Evolutionary conservation across 495 filamentous ascomycete genomes (phyloP), one percentile per base, ranked within the genome.

Genomic region (Hypoxylon crocopeplum): DNA sequence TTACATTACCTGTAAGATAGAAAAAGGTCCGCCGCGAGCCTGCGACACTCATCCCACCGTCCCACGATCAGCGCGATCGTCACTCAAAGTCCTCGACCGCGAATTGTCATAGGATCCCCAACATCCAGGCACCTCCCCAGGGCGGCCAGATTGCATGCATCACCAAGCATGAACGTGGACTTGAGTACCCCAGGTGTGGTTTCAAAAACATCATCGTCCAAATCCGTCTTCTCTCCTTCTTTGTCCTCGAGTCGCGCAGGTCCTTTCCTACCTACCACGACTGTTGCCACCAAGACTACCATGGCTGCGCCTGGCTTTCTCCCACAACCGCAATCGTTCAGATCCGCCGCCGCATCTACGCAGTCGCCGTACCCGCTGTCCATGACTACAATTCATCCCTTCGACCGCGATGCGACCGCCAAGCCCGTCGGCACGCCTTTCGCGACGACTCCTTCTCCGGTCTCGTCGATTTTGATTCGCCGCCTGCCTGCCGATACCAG

Each of bases 401-500:
- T 66, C 47, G 77, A 79, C 21, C 73, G 71, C 63, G 82, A 69
- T 71, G 72, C 66, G 76, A 82, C 52, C 54, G 19, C 73, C 48
- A 76, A 78, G 59, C 74, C 82, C 48, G 65, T 75, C 54, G 77
- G 82, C 36, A 79, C 79, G 75, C 64, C 81, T 78, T 70, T 86
- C 85, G 66, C 69, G 50, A 54, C 64, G 29, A 62, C 68, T n/a
- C 60, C 75, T 15, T 56, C 66, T 16, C 40, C 71, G 30, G 56
- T 65, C 7, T 66, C 75, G n/a, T 48, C 73, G 13, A 66, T 75
- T 47, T 71, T 90, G 42, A 88, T 97, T 75, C 89, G 89, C 59
- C 88, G 86, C 64, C 81, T 97, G 0, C 89, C 92, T 5, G 69
- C 77, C 47, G 90, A 87, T 64, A 93, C 85, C 15, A 86, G 82